Conservation (phyloP, 495 filamentous ascomycete genomes). For the Podospora pseudoanserina region DNA sequence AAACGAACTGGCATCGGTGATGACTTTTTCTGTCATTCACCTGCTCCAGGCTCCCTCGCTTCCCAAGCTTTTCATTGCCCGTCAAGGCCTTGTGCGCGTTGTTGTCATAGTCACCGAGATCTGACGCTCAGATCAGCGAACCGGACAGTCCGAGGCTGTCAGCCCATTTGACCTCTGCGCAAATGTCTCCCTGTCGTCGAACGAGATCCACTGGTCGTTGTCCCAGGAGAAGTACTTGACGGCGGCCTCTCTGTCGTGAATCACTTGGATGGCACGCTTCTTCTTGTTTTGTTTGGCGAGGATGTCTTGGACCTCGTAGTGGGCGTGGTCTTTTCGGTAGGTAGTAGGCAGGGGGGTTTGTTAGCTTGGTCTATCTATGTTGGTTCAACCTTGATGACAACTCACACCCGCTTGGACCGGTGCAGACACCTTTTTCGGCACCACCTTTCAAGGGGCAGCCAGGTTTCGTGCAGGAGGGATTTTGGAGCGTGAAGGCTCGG, state of each 20-base stretch:
- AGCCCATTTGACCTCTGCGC: slow-evolving; percentile 30
- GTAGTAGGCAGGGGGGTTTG: too few species aligned
- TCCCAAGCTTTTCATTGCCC: background rate
- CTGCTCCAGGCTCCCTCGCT: background rate
- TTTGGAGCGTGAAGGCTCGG: slow-evolving; percentile 29
- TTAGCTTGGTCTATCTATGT: too few species aligned
- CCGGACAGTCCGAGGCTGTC: slow-evolving; percentile 3
- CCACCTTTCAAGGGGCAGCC: slow-evolving; percentile 30
- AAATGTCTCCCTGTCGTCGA: slow-evolving; percentile 40
- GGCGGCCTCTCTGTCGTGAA: slow-evolving; percentile 6
- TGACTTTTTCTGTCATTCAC: background rate
- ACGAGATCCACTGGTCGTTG: slow-evolving; percentile 45
- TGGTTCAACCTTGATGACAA: too few species aligned
- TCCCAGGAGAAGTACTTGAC: slow-evolving; percentile 40
- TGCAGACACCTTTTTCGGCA: slow-evolving; percentile 33
- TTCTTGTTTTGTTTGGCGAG: background rate
- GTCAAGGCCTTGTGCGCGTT: background rate
- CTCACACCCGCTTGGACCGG: slow-evolving; percentile 25
- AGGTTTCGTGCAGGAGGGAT: slow-evolving; percentile 18
- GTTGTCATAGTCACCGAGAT: background rate
- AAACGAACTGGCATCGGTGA: background rate
- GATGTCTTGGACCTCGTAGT: slow-evolving; percentile 39
- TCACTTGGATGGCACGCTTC: background rate
- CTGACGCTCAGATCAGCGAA: slow-evolving; percentile 13
- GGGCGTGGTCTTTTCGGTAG: slow-evolving; percentile 20